Percentiles rank a stretch among this genome's conserved stretches.
These are phyloP conservation scores for Scheffersomyces insectosa DNA, from an alignment of 1,139 yeast species.

Conservation along the genomic window DNA sequence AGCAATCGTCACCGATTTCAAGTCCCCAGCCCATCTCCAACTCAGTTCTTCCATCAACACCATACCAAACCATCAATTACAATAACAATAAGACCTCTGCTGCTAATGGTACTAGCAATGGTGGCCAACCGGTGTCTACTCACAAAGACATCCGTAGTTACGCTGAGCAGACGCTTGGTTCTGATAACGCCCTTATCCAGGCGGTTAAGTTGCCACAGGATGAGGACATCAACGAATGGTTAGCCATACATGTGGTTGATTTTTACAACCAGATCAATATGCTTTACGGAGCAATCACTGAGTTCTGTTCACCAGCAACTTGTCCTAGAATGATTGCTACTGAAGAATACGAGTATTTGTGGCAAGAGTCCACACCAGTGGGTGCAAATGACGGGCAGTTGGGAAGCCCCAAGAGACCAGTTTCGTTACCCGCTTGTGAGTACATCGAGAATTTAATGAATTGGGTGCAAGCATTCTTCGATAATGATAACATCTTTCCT, in stretches of 20 bases:
- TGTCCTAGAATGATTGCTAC: slow-evolving; percentile 98
- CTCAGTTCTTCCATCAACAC: slow-evolving; percentile 34
- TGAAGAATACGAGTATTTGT: slow-evolving; percentile 90
- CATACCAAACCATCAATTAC: slow-evolving; percentile 19
- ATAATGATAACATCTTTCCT: slow-evolving; percentile 88
- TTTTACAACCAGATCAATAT: slow-evolving; percentile 94
- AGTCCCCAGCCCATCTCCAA: slow-evolving; percentile 40
- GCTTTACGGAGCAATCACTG: slow-evolving; percentile 95
- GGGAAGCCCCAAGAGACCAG: slow-evolving; percentile 56
- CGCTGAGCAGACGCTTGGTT: slow-evolving; percentile 93
- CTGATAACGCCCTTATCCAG: slow-evolving; percentile 85
- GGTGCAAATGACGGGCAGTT: slow-evolving; percentile 27
- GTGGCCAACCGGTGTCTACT: slow-evolving; percentile 49
- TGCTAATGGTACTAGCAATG: slow-evolving; percentile 3
- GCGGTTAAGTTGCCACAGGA: slow-evolving; percentile 94
- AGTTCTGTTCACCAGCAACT: slow-evolving; percentile 87
- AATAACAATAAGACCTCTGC: slow-evolving; percentile 2
- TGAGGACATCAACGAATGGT: slow-evolving; percentile 92
- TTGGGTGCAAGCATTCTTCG: slow-evolving; percentile 90
- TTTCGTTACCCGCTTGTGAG: slow-evolving; percentile 81
- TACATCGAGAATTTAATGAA: slow-evolving; percentile 90
- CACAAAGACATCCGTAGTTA: slow-evolving; percentile 76
- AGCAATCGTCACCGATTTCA: slow-evolving; percentile 43
- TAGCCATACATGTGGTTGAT: slow-evolving; percentile 89
- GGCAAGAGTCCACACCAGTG: slow-evolving; percentile 74